phyloP scores from a whole-genome alignment of 495 filamentous ascomycete species.

The Hypoxylon perforatum region DNA sequence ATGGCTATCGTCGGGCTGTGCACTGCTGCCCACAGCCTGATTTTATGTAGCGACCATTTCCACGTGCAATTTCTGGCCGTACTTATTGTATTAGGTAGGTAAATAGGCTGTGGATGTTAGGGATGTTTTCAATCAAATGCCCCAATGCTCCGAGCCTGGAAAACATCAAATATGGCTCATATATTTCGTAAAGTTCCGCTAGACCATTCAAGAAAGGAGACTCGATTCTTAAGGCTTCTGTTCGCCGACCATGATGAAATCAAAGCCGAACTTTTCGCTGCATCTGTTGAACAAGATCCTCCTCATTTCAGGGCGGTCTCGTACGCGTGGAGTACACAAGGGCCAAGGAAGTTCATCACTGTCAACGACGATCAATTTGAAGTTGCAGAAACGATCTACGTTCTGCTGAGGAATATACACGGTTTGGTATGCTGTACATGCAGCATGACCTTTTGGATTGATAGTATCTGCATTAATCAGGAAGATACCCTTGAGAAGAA shows the following conservation, averaged over 20 bases:
- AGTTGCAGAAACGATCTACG: background rate
- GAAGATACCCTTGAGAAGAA: slow-evolving; percentile 22
- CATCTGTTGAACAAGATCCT: background rate
- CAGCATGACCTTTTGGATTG: slow-evolving; percentile 23
- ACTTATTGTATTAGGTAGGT: too few species aligned
- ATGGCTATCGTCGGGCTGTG: too few species aligned
- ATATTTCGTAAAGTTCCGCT: background rate
- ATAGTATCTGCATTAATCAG: slow-evolving; percentile 44
- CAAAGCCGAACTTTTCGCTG: background rate
- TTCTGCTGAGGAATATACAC: background rate
- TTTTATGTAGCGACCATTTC: too few species aligned
- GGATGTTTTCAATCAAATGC: too few species aligned
- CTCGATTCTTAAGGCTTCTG: background rate
- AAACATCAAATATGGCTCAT: background rate
- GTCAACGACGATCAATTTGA: background rate
- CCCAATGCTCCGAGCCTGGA: too few species aligned
- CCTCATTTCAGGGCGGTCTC: background rate
- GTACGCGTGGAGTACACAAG: background rate
- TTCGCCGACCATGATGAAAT: background rate
- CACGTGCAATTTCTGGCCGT: too few species aligned
- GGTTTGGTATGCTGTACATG: background rate
- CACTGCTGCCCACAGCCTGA: too few species aligned
- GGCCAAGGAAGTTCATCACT: background rate
- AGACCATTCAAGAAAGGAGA: background rate
- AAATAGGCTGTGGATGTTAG: too few species aligned